Conservation (phyloP, 768 basidiomycete genomes). For the Amanita subjunquillea region DNA sequence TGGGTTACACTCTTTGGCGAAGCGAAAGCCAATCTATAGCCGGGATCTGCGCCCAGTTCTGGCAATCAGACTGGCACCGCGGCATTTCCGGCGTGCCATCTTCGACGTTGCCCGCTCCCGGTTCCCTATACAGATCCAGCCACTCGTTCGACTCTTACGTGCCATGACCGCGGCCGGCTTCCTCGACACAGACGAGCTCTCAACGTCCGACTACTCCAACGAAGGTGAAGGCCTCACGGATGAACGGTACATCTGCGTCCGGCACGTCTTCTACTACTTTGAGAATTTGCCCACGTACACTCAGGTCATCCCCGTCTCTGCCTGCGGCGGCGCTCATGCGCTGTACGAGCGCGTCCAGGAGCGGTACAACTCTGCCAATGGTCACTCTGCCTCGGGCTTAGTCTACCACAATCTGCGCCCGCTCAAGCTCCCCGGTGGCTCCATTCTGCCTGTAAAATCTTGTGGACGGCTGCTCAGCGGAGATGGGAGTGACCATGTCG, state of each 20-base stretch:
- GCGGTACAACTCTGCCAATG: slow-evolving; percentile 41
- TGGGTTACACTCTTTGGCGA: slow-evolving; percentile 72
- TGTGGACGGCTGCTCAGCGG: slow-evolving; percentile 62
- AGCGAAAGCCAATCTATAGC: slow-evolving; percentile 57
- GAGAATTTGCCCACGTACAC: slow-evolving; percentile 63
- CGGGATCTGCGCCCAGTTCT: slow-evolving; percentile 72
- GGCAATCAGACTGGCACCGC: slow-evolving; percentile 67
- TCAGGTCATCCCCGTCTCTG: slow-evolving; percentile 53
- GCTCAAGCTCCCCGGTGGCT: slow-evolving; percentile 68
- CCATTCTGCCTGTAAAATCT: slow-evolving; percentile 55
- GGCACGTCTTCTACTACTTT: slow-evolving; percentile 71
- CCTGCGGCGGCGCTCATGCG: slow-evolving; percentile 58
- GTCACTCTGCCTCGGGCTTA: slow-evolving; percentile 28
- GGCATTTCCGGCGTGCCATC: slow-evolving; percentile 65
- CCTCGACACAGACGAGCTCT: slow-evolving; percentile 62
- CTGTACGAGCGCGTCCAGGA: slow-evolving; percentile 62
- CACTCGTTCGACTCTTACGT: slow-evolving; percentile 62
- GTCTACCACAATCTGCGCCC: slow-evolving; percentile 59
- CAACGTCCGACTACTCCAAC: slow-evolving; percentile 35
- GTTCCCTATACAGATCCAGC: slow-evolving; percentile 71
- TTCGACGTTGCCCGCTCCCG: slow-evolving; percentile 75
- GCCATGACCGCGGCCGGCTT: slow-evolving; percentile 73
- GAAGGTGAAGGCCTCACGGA: slow-evolving; percentile 29
- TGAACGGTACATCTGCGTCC: slow-evolving; percentile 50
- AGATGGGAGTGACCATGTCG: slow-evolving; percentile 58